A percentile compares a stretch with the other conserved stretches of the same genome.
These are phyloP conservation scores for Balansia obtecta DNA, from an alignment of 2,329 filamentous ascomycete genomes.

Conservation along the genomic window DNA sequence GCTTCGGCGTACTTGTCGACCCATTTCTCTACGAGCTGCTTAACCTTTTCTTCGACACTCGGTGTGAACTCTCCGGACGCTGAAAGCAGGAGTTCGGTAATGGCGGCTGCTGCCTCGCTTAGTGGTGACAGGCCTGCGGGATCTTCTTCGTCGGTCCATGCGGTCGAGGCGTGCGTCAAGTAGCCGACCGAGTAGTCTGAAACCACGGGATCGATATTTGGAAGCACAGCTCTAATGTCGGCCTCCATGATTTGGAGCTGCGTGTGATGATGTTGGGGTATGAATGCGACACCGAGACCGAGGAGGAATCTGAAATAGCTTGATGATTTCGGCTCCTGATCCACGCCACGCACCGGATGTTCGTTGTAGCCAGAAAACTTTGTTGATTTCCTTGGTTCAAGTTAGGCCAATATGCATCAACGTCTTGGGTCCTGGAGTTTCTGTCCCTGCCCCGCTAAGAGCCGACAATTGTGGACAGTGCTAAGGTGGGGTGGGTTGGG, in stretches of 20 bases:
- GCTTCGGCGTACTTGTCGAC: conserved; percentile 66
- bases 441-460: no score
- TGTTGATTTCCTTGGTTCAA: neutral
- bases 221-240: conserved; percentile 73
- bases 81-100: conserved; percentile 83
- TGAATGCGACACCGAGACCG: neutral
- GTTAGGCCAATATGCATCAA: neutral
- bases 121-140: conserved; percentile 60
- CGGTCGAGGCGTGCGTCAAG: conserved; percentile 79
- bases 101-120: conserved; percentile 67
- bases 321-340: neutral
- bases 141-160: conserved; percentile 66
- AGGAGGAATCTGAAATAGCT: neutral
- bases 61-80: conserved; percentile 74
- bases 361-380: no score
- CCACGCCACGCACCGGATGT: neutral
- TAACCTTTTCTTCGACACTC: conserved; percentile 65
- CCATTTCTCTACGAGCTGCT: conserved; percentile 79
- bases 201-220: conserved; percentile 76
- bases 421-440: conserved; percentile 2
- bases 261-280: neutral
- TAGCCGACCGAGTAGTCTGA: conserved; percentile 93
- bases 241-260: conserved; percentile 55
- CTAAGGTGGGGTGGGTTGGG: neutral
- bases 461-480: neutral